Evolutionary conservation across 2,329 filamentous ascomycete species (phyloP), one percentile per base, ranked within the genome.

Genomic region (Ceratocystis destructans): DNA sequence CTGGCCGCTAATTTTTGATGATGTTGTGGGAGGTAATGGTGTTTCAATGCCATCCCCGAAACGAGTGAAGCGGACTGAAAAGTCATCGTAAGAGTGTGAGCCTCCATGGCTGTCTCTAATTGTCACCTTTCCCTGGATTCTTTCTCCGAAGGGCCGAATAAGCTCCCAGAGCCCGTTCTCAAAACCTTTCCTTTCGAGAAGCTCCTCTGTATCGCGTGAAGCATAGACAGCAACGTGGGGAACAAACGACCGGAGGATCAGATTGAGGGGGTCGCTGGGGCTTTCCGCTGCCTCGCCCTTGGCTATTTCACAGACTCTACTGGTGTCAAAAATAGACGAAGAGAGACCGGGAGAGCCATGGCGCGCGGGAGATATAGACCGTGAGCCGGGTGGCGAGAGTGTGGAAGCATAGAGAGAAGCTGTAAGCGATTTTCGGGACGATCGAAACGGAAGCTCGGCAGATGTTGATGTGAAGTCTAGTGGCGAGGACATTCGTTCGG

Each of bases 41-140:
- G 78, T 75, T 70, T 83, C 81, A 17, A 85, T 73, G 25, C 80
- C 78, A 70, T 82, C 79, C 1, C 85, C 85, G 65, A 95, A 83
- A 67, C 84, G 83, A 4, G 88, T 85, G 74, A 99, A 96, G 66
- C 90, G 87, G 67, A 99, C 82, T 0, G 90, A 87, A 75, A 91
- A 99, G 74, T 97, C 91, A 66, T 96, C 93, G 78, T 88, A 93
- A 48, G 84, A 83, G 72, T 85, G 85, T 73, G 90, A 92, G 55
- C 87, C 84, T 7, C 94, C 93, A 70, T 89, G 86, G 73, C 92
- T 96, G 76, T 99, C 94, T 71, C 94, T 81, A 66, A 97, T 87
- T 2, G 89, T 89, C 64, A 99, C 87, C 72, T 94, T 96, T 37
- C 94, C 94, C 62, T 87, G 84, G 0, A 97, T 82, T 17, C 82